These are phyloP conservation scores for Wickerhamiella australiensis DNA, from an alignment of 805 yeast genomes.

Conservation along the genomic window DNA sequence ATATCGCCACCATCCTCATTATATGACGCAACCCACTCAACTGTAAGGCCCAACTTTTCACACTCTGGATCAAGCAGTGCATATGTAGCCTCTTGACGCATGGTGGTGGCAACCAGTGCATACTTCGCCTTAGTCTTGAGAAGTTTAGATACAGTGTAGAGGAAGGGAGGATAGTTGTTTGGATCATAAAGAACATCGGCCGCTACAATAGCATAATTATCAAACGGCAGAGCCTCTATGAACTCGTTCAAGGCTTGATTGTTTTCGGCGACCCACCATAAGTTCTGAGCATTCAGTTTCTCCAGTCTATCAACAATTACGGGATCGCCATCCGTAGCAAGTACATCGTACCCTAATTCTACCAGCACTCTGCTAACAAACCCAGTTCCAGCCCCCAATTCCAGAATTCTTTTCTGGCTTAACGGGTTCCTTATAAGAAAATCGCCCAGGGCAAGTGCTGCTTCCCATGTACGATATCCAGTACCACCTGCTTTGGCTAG, in stretches of 20 bases:
- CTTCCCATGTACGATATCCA: constrained; percentile 90
- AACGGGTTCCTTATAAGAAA: constrained; percentile 25
- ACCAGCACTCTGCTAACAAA: constrained; percentile 42
- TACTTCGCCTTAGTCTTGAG: constrained; percentile 14
- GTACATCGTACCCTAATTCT: constrained; percentile 25
- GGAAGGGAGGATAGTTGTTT: constrained; percentile 42
- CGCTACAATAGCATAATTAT: constrained; percentile 46
- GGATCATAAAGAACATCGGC: constrained; percentile 86
- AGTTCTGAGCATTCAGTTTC: constrained; percentile 39
- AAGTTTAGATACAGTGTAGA: constrained; percentile 33
- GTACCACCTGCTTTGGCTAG: constrained; percentile 52
- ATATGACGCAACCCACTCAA: background rate
- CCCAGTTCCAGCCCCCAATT: constrained; percentile 87
- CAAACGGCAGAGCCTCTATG: constrained; percentile 12
- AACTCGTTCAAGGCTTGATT: constrained; percentile 18
- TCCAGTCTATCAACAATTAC: constrained; percentile 38
- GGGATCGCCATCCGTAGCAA: constrained; percentile 59
- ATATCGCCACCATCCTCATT: background rate
- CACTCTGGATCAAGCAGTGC: constrained; percentile 10
- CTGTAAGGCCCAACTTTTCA: background rate
- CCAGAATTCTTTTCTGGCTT: constrained; percentile 35
- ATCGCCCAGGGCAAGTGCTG: constrained; percentile 55
- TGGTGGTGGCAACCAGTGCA: constrained; percentile 56
- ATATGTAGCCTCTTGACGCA: constrained; percentile 48
- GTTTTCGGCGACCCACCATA: background rate